A percentile compares a stretch with the other conserved stretches of the same genome.
phyloP scores from a whole-genome alignment of 768 basidiomycete species.

The Tylopilus subfusipes region DNA sequence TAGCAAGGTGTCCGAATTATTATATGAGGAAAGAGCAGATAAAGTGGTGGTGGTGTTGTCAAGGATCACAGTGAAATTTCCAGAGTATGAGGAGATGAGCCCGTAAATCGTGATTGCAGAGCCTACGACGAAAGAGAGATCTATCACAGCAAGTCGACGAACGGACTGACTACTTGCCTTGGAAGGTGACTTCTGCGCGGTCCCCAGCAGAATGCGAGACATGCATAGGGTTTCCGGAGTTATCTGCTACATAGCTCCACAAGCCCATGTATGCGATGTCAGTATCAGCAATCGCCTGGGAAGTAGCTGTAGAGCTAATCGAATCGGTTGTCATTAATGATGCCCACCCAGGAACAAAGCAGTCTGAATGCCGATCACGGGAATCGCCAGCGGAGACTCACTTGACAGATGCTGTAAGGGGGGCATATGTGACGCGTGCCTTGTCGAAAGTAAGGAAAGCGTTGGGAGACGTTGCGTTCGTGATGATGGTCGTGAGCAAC shows the following conservation, averaged over 20 bases:
- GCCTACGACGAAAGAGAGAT: slow-evolving; percentile 38
- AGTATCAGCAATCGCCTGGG: slow-evolving; percentile 41
- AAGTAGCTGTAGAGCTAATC: slow-evolving; percentile 34
- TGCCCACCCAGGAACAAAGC: slow-evolving; percentile 2
- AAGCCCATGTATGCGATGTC: slow-evolving; percentile 49
- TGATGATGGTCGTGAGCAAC: slow-evolving; percentile 47
- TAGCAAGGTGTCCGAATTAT: slow-evolving; percentile 49
- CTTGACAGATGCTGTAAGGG: slow-evolving; percentile 33
- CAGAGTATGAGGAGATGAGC: slow-evolving; percentile 52
- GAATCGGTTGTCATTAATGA: slow-evolving; percentile 23
- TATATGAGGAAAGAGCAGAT: slow-evolving; percentile 53
- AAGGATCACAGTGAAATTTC: slow-evolving; percentile 56
- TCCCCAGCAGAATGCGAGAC: slow-evolving; percentile 44
- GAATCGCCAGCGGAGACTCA: slow-evolving; percentile 25
- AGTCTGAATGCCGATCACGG: slow-evolving; percentile 1
- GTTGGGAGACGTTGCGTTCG: slow-evolving; percentile 27
- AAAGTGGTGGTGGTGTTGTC: slow-evolving; percentile 47
- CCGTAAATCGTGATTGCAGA: slow-evolving; percentile 60
- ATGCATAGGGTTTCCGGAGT: slow-evolving; percentile 29
- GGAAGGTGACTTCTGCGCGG: slow-evolving; percentile 40
- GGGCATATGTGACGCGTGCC: slow-evolving; percentile 46
- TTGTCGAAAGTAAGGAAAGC: slow-evolving; percentile 54
- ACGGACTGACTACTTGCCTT: slow-evolving; percentile 37
- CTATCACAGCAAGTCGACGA: neutral
- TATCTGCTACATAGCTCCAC: slow-evolving; percentile 47